phyloP scores from a whole-genome alignment of 2,329 filamentous ascomycete genomes.

The Claviceps digitariae region DNA sequence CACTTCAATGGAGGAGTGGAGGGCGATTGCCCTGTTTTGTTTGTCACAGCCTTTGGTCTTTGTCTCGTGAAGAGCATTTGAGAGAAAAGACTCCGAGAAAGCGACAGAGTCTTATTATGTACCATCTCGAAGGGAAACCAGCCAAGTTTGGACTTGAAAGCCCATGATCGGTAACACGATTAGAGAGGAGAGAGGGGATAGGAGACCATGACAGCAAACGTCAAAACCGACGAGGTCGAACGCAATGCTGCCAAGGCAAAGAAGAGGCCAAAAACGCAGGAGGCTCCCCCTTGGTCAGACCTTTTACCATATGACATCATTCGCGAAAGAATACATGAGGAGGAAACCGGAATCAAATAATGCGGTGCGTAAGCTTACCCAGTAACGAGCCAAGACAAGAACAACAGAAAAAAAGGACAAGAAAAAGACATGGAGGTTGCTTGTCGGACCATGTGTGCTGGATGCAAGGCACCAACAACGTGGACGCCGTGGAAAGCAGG shows the following conservation, averaged over 20 bases:
- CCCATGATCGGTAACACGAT: not conserved
- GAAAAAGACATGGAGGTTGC: not conserved
- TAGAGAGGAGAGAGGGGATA: not conserved
- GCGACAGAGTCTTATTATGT: slow-evolving; percentile 20
- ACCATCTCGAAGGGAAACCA: not conserved
- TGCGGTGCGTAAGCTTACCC: too few relatives aligned
- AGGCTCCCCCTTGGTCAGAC: slow-evolving; percentile 39
- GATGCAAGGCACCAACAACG: not conserved
- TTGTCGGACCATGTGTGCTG: not conserved
- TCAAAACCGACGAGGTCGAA: not conserved
- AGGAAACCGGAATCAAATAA: too few relatives aligned
- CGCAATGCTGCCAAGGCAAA: not conserved
- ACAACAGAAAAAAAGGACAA: not conserved
- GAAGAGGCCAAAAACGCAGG: slow-evolving; percentile 28
- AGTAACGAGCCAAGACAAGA: too few relatives aligned
- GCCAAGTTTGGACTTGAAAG: not conserved
- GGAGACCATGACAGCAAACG: not conserved
- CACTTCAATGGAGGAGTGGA: slow-evolving; percentile 6
- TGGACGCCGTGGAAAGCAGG: not conserved
- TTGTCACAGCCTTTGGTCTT: slow-evolving; percentile 47
- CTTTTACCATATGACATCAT: slow-evolving; percentile 54
- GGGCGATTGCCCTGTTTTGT: slow-evolving; percentile 22
- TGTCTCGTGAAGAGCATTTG: slow-evolving; percentile 25
- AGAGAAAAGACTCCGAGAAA: slow-evolving; percentile 40
- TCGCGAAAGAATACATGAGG: slow-evolving; percentile 9